Evolutionary conservation across 2,329 filamentous ascomycete species (phyloP), one percentile per base, ranked within the genome.

Genomic region (Parafenestella ontariensis): DNA sequence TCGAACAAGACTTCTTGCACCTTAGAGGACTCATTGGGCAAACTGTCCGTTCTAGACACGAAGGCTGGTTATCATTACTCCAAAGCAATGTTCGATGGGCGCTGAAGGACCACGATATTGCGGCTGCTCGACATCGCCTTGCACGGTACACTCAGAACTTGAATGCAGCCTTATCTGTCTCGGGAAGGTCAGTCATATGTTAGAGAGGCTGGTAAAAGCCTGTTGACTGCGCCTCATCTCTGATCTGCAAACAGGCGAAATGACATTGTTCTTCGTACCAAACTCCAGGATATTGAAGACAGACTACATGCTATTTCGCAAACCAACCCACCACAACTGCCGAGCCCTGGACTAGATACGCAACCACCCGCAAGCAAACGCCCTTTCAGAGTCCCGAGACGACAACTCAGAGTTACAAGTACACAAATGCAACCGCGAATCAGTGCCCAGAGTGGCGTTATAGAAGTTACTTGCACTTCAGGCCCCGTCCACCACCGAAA

Each of bases 81-180:
- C 34, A 40, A 20, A 46, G 34, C 17, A 52, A 52, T 37, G 11
- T 52, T n/a, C 42, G 43, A 26, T 52, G 49, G 49, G 49, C 49
- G n/a, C 20, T 52, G 34, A 31, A 34, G 23, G 49, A 52, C 26
- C 3, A 24, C 3, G 49, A 46, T n/a, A 41, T 52, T 18, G 24
- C 43, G 9, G 43, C 20, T 40, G 31, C 49, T 2, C 33, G 43
- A 46, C 23, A 46, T 18, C 31, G 49, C 5, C 26, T 52, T 26
- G n/a, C 49, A 3, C 34, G 36, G n/a, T 47, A 52, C 34, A 52
- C 49, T 47, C 43, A 46, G 18, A 46, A 47, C 23, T 26, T 52
- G 42, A 52, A 46, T 20, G 43, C 49, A 17, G 34, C 42, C 10
- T 52, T 52, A 26, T 52, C 49, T 41, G 34, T 42, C 15, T 41